Evolutionary conservation across 2,329 filamentous ascomycete species (phyloP), one percentile per base, ranked within the genome.

Genomic region (Epichloe elymi): DNA sequence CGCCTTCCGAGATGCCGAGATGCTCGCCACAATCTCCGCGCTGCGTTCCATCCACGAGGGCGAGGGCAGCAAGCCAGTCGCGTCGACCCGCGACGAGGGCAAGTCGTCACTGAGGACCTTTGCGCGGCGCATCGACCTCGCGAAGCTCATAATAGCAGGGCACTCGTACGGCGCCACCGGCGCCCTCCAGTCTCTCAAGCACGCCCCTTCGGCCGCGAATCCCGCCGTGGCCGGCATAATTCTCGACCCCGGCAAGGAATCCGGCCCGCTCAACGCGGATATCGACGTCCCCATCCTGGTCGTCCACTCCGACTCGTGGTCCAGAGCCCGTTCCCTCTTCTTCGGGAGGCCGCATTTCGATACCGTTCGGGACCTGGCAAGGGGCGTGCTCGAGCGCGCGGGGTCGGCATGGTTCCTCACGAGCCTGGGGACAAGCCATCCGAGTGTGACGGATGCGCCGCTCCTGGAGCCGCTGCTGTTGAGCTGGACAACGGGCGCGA

Each of bases 161-260:
- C 82, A 85, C 60, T 83, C 79, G 0, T 84, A 81, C 64, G 82
- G 82, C 46, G 82, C 80, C 2, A 85, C 82, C 0, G 73, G 78
- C 3, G 80, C 78, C 0, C 67, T 85, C 19, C 79, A 81, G 53
- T 74, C 77, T 3, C 68, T 84, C n/a, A 74, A 74, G 48, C 69
- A 67, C 37, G 74, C 59, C 23, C 56, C 60, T 39, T 55, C 54
- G 4, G 69, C 7, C 68, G 55, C 45, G 51, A 69, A 53, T 57
- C 60, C 51, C 0, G 74, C 82, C 54, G 69, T 73, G 1, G 80
- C 75, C 3, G 81, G 72, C 19, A 74, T 86, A 53, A 72, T 79
- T 47, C 71, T 86, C 33, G 82, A 86, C 61, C 82, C 82, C 0
- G 82, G 82, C 49, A 86, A 86, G 62, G 66, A 68, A 2, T 80